Base-by-base conservation (phyloP, 805 yeast genomes). In the Yarrowia sp. region DNA sequence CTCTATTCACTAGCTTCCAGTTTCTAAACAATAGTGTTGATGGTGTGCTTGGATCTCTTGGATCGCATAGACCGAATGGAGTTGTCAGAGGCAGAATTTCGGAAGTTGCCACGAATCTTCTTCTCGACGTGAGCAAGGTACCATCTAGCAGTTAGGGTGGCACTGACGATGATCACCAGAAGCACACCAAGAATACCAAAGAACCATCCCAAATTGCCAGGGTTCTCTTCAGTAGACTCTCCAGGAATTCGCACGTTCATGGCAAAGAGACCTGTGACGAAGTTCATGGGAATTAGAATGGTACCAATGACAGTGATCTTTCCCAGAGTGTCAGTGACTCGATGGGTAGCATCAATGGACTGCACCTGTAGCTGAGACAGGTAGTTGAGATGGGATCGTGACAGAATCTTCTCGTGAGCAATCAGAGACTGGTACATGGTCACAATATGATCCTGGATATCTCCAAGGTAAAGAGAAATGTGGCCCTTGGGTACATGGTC, bases 231-330 rank as follows among this genome's bases (percentile, higher is more conserved):
- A 22, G 40, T 22, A 14, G 70, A 78, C 66, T 82, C 76, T 30
- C 97, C 97, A 0, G 98, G 98, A 30, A 93, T 89, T 12, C 70
- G 76, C 19, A 93, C 98, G 75, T 93, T 93, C 99, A 93, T 93
- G 71, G 98, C 98, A 76, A 93, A 93, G 68, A 92, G 73, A 74
- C 98, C 97, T 1, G 98, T 91, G 49, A 93, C 82, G 66, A 93
- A 79, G 74, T 93, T 93, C 80, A 93, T 81, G 16, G 98, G 98
- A 67, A 93, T 88, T 32, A 93, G 79, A 71, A 93, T 81, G 0
- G 98, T 92, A 82, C 98, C 98, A 36, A 93, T 79, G 66, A 93
- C 71, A 0, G 99, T 92, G 26, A 92, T 96, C 72, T 89, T 89
- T 33, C 97, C 90, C 64, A 93, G 80, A 82, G 93, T 87, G 69